These are phyloP conservation scores for thale cress (Arabidopsis thaliana) DNA, from an alignment of 345 rosid species.

Conservation along the genomic window DNA sequence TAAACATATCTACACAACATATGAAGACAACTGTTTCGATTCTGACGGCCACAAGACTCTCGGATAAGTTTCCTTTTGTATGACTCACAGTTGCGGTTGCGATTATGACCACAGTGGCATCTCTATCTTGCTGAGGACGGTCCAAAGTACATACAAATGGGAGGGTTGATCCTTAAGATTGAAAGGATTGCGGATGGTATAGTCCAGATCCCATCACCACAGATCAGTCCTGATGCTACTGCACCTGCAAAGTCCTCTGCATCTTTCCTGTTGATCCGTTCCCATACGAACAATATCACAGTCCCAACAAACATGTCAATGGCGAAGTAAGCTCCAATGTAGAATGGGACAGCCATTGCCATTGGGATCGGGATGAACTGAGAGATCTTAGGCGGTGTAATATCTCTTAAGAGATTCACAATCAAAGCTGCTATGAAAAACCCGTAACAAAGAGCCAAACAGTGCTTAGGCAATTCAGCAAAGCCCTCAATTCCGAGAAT, in stretches of 20 bases:
- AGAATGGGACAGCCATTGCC: constrained; percentile 94
- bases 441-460: constrained; percentile 73
- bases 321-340: constrained; percentile 92
- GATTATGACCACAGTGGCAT: not conserved
- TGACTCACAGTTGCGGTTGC: not conserved
- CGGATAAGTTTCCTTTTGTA: not conserved
- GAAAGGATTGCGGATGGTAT: constrained; percentile 90
- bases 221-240: constrained; percentile 88
- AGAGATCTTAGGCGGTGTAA: constrained; percentile 66
- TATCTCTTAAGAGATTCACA: constrained; percentile 71
- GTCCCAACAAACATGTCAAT: constrained; percentile 90
- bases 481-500: constrained; percentile 82
- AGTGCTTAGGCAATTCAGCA: constrained; percentile 79
- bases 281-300: constrained; percentile 76
- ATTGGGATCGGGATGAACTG: constrained; percentile 87
- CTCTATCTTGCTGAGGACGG: constrained; percentile 57
- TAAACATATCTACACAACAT: constrained; percentile 30
- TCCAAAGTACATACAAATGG: constrained; percentile 93
- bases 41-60: constrained; percentile 1
- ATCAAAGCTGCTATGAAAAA: constrained; percentile 69
- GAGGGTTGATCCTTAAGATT: constrained; percentile 82
- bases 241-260: constrained; percentile 82
- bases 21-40: constrained; percentile 24
- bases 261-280: constrained; percentile 62
- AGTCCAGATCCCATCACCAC: constrained; percentile 95